Conservation (phyloP, 495 filamentous ascomycete species). For the Friedmanniomyces simplex region DNA sequence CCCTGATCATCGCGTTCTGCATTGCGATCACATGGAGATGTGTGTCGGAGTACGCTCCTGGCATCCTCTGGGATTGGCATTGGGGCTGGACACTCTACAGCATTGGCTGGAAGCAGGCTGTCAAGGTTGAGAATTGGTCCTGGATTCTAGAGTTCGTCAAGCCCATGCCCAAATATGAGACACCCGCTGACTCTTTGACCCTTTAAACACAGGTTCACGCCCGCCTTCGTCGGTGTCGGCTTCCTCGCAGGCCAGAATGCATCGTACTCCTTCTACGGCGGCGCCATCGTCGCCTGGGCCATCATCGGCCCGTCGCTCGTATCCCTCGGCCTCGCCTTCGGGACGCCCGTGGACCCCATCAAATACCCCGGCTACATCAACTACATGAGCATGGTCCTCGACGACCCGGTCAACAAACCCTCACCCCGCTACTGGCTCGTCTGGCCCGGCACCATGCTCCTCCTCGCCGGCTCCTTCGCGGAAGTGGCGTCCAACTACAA, state of each 20-base stretch:
- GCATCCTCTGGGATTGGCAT: constrained; percentile 13
- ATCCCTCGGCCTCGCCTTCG: background rate
- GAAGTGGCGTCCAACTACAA: constrained; percentile 6
- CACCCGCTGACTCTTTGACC: too few relatives aligned
- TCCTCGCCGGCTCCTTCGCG: constrained; percentile 11
- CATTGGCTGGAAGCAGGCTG: constrained; percentile 11
- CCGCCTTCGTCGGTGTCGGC: constrained; percentile 12
- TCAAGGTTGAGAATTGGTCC: constrained; percentile 15
- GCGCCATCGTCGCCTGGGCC: constrained; percentile 8
- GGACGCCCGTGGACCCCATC: background rate
- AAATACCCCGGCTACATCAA: constrained; percentile 14
- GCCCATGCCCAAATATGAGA: too few relatives aligned
- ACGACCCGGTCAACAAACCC: constrained; percentile 10
- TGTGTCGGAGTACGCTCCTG: constrained; percentile 11
- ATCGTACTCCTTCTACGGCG: constrained; percentile 13
- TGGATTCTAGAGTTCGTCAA: constrained; percentile 12
- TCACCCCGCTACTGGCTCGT: constrained; percentile 11
- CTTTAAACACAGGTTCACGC: background rate
- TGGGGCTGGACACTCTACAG: constrained; percentile 17
- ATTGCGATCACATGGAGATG: constrained; percentile 11
- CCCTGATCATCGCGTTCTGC: constrained; percentile 6
- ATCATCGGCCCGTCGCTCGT: constrained; percentile 10
- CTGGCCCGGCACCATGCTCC: constrained; percentile 13
- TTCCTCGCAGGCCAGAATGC: constrained; percentile 8
- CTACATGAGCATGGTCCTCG: constrained; percentile 15